These are phyloP conservation scores for Lignosus rhinocerotis DNA, from an alignment of 1,284 basidiomycete species.

Conservation along the genomic window DNA sequence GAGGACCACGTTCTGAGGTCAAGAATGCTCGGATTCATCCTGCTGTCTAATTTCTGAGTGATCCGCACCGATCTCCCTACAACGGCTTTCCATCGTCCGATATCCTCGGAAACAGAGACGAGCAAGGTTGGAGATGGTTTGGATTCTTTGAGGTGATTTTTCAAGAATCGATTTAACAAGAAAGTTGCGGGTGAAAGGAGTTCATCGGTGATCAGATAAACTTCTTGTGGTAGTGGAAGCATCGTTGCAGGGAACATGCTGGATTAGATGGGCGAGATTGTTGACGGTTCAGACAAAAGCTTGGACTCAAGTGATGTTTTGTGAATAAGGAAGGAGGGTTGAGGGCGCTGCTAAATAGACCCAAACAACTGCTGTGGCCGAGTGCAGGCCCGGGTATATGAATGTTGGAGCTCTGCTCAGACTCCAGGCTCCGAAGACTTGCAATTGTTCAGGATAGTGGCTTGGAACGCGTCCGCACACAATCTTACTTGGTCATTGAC, in stretches of 20 bases:
- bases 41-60: background rate
- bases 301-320: too few species aligned
- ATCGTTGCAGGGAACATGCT: slow-evolving; percentile 46
- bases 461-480: too few species aligned
- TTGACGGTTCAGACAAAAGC: background rate
- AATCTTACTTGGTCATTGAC: too few species aligned
- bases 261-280: background rate
- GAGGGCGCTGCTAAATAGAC: slow-evolving; percentile 12
- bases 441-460: too few species aligned
- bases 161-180: slow-evolving; percentile 53
- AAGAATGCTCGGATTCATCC: background rate
- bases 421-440: too few species aligned
- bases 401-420: too few species aligned
- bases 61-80: slow-evolving; percentile 55
- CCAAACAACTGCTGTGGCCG: slow-evolving; percentile 21
- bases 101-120: slow-evolving; percentile 56
- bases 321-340: slow-evolving; percentile 7
- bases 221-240: slow-evolving; percentile 44
- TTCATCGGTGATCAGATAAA: slow-evolving; percentile 66
- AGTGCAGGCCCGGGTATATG: background rate
- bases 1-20: slow-evolving; percentile 54
- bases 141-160: slow-evolving; percentile 51
- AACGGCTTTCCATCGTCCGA: slow-evolving; percentile 61
- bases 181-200: slow-evolving; percentile 69
- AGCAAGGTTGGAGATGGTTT: slow-evolving; percentile 44